Base-by-base conservation (phyloP, 768 basidiomycete genomes). In the Boletus subparvulus region DNA sequence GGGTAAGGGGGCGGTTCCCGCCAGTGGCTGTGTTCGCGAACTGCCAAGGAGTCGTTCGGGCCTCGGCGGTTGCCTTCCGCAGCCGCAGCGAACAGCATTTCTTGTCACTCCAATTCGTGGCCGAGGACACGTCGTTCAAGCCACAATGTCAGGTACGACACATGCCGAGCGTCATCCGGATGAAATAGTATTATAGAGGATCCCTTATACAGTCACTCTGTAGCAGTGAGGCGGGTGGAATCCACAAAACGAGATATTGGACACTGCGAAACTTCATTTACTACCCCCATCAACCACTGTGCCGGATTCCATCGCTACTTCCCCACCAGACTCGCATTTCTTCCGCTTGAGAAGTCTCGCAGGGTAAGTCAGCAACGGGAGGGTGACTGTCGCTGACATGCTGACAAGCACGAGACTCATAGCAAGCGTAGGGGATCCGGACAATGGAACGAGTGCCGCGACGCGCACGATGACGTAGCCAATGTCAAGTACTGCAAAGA, bases 391-490 rank as follows among this genome's bases (percentile, higher is more conserved):
- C 1, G 59, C 61, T 3, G 41, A 50, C 56, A 62, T 44, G 42
- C 51, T 58, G 48, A 60, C 1, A 30, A 67, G 37, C 14, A 50
- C 50, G 16, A 69, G 57, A 24, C 41, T 32, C 37, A 35, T 14
- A 4, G 62, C 58, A 28, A 69, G 52, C 0, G 14, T 50, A 35
- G 62, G 56, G 1, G 56, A 58, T 24, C 47, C 46, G 4, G 65
- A 66, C 21, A 61, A 42, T 3, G 47, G 53, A 40, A 47, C 41
- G 21, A 68, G 14, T 35, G 33, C 62, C 0, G 51, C 51, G n/a
- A 67, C 21, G 45, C 62, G 67, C 16, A 69, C 56, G 35, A 62
- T 17, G 33, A 67, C 12, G 28, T 43, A 47, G 2, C 67, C 67
- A 21, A 68, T n/a, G 44, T 68, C 66, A 19, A 64, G 64, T 35